A percentile compares a stretch with the other conserved stretches of the same genome.
phyloP scores from a whole-genome alignment of 2,329 filamentous ascomycete genomes.

The Neospermospora avenae region DNA sequence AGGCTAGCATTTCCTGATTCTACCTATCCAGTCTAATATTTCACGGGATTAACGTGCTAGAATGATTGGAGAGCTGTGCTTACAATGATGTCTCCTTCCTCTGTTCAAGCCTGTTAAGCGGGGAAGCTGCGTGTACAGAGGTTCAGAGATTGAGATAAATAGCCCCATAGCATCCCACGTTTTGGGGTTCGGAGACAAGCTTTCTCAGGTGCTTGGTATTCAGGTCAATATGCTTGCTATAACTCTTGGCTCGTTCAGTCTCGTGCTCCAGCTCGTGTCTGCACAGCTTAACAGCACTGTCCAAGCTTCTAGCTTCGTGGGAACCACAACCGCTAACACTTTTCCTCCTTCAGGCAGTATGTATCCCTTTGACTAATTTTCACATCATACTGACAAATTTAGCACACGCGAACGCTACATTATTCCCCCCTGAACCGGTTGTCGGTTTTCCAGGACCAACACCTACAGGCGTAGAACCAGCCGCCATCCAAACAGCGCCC shows the following conservation, averaged over 20 bases:
- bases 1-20: too few relatives aligned
- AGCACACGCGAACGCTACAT: constrained; percentile 8
- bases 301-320: constrained; percentile 10
- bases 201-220: too few relatives aligned
- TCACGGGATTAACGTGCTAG: too few relatives aligned
- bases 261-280: background rate
- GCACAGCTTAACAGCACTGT: constrained; percentile 6
- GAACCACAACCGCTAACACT: background rate
- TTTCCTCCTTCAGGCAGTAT: constrained; percentile 11
- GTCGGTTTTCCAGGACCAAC: constrained; percentile 16
- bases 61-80: too few relatives aligned
- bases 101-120: too few relatives aligned
- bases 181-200: too few relatives aligned
- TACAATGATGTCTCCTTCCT: too few relatives aligned
- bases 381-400: background rate
- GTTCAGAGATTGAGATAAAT: too few relatives aligned
- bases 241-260: background rate
- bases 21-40: too few relatives aligned
- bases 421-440: constrained; percentile 13
- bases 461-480: constrained; percentile 12
- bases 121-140: too few relatives aligned
- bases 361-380: background rate
- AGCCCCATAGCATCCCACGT: too few relatives aligned
- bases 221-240: background rate
- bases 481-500: constrained; percentile 10